Evolutionary conservation across 2,329 filamentous ascomycete genomes (phyloP), one percentile per base, ranked within the genome.

Genomic region (Penicillium sp.): DNA sequence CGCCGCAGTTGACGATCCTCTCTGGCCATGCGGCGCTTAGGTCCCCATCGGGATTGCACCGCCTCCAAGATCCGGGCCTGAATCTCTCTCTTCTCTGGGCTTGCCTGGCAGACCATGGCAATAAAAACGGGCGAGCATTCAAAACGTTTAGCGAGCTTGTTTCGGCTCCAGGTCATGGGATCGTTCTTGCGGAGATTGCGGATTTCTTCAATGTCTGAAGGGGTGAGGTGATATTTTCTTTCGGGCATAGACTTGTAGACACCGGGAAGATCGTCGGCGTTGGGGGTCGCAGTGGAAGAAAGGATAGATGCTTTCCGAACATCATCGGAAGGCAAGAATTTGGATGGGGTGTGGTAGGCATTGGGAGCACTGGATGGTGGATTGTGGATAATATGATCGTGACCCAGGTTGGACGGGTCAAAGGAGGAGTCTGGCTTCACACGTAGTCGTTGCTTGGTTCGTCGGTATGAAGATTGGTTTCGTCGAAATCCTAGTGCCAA

Each of bases 301-400:
- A 56, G 64, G 62, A 51, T 74, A 64, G n/a, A 73, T 62, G 65
- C 80, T 61, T 79, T 75, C 56, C 86, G 79, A 23, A 78, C 77
- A 73, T 89, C 86, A 62, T 79, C 76, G 54, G 77, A 70, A 6
- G 86, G 86, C 8, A 89, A 78, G 70, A 89, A 89, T 63, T 86
- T 86, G 29, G 80, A 74, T 2, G 86, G 86, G 2, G 86, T 89
- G 69, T 87, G 83, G 67, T 85, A 86, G 25, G 85, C 81, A 60
- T 80, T 85, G 8, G 86, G 86, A 7, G 83, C 81, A 29, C 84
- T 83, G 7, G 85, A 84, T 0, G 86, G 86, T 37, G 86, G 86
- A 65, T 89, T 89, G 79, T 85, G 85, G 70, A 89, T 80, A 69
- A 87, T 85, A 67, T 84, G 81, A 57, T 84, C 80, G 59, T 76